Evolutionary conservation across 2,329 filamentous ascomycete species (phyloP).

Genomic region (Penicillium polonicum): DNA sequence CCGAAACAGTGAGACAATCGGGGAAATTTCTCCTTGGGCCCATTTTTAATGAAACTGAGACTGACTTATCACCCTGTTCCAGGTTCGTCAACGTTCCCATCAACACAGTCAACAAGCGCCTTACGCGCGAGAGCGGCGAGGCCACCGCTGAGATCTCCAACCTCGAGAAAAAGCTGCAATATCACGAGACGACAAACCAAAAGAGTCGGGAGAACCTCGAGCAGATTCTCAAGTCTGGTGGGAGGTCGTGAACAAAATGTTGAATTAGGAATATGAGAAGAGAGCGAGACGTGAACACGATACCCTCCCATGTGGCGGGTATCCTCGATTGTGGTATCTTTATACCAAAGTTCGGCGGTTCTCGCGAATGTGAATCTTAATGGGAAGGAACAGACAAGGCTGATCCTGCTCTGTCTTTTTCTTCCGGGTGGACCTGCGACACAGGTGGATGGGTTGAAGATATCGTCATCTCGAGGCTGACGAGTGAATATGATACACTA

Average conservation of each 20-base stretch:
- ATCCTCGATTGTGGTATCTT: background rate
- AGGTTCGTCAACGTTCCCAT: conserved; percentile 88
- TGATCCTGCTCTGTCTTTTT: background rate
- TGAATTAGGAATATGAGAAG: background rate
- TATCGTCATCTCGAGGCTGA: background rate
- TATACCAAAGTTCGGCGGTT: background rate
- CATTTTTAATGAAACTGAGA: background rate
- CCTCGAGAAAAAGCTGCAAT: conserved; percentile 84
- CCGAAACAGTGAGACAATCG: background rate
- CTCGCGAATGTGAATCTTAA: background rate
- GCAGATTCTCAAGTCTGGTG: conserved; percentile 70
- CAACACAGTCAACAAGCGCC: conserved; percentile 69
- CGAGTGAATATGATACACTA: background rate
- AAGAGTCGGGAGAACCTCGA: conserved; percentile 91
- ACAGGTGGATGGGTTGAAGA: background rate
- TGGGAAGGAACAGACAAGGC: background rate
- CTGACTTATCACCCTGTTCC: conserved; percentile 1
- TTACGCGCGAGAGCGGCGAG: conserved; percentile 71
- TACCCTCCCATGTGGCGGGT: background rate
- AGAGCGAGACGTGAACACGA: background rate
- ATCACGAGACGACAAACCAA: conserved; percentile 91
- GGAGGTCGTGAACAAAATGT: conserved; percentile 28
- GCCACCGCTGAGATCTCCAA: conserved; percentile 75
- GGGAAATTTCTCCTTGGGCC: background rate
- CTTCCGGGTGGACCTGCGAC: background rate